A percentile compares a stretch with the other conserved stretches of the same genome.
Conservation (phyloP, 257 asterid species). For the Nicotiana paniculata region DNA sequence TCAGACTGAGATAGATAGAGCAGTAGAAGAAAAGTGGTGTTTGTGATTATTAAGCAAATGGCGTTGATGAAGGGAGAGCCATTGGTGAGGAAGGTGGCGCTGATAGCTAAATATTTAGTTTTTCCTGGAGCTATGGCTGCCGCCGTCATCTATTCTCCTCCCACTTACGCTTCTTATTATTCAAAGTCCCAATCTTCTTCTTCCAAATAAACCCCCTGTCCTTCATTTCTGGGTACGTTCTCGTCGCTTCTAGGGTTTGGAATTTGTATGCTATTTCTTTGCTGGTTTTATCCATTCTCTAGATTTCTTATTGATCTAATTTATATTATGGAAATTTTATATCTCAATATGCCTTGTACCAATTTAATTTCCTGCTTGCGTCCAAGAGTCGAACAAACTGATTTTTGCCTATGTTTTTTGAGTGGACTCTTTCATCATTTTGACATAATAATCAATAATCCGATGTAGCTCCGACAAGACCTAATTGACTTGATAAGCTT, state of each 20-base stretch:
- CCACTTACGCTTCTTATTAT: slow-evolving; percentile 7
- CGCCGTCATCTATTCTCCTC: slow-evolving; percentile 28
- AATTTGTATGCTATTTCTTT: not conserved
- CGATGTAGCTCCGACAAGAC: not conserved
- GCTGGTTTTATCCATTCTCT: not conserved
- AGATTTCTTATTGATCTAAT: not conserved
- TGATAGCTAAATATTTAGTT: slow-evolving; percentile 21
- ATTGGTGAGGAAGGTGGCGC: slow-evolving; percentile 24
- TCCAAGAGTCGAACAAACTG: not conserved
- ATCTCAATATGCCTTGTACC: too few relatives aligned
- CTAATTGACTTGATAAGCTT: not conserved
- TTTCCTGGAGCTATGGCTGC: slow-evolving; percentile 28
- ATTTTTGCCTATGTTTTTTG: not conserved
- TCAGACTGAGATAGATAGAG: not conserved
- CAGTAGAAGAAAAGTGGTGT: not conserved
- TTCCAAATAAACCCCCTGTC: not conserved
- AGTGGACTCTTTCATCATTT: not conserved
- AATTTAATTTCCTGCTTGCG: not conserved
- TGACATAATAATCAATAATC: not conserved
- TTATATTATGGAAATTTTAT: not conserved
- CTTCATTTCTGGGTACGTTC: not conserved
- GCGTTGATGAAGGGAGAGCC: slow-evolving; percentile 25
- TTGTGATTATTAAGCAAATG: not conserved
- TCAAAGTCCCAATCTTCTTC: slow-evolving; percentile 5
- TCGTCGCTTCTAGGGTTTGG: not conserved